These are phyloP conservation scores for Albugo laibachii DNA, from an alignment of 352 stramenopile genomes.

Conservation along the genomic window DNA sequence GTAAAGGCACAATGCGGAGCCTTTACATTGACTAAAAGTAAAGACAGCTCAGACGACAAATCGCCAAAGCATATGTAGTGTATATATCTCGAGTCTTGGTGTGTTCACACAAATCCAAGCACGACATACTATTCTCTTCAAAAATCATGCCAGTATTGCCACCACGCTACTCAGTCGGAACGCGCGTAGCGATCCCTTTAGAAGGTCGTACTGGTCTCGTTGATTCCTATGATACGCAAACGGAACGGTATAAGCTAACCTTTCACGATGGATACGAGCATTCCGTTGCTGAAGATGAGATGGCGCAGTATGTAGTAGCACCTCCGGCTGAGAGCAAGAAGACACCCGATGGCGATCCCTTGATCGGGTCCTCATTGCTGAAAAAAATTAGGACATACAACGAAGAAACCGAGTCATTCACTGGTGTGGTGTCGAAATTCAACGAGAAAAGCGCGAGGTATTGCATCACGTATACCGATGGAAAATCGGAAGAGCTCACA, in stretches of 20 bases:
- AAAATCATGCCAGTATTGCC: too few relatives aligned
- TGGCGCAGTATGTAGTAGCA: conserved; percentile 21
- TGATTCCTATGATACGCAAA: conserved; percentile 15
- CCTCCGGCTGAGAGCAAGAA: conserved; percentile 1
- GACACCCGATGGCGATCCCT: neutral
- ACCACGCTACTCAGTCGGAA: conserved; percentile 11
- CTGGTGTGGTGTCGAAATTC: too few relatives aligned
- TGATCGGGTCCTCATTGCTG: neutral
- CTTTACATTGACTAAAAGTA: too few relatives aligned
- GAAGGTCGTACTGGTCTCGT: conserved; percentile 42
- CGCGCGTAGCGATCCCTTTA: conserved; percentile 29
- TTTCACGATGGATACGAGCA: conserved; percentile 31
- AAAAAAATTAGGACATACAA: neutral
- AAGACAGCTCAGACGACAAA: too few relatives aligned
- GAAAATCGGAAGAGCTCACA: conserved; percentile 13
- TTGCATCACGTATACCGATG: conserved; percentile 21
- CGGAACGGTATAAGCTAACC: conserved; percentile 23
- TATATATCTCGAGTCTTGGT: too few relatives aligned
- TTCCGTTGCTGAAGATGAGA: conserved; percentile 10
- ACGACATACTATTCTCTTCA: too few relatives aligned
- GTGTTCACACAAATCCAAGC: neutral
- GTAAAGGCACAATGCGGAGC: too few relatives aligned
- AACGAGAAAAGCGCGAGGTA: conserved; percentile 7
- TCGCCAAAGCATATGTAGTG: too few relatives aligned
- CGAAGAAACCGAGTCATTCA: neutral